Evolutionary conservation across 495 filamentous ascomycete genomes (phyloP).

Genomic region (Neurospora intermedia): DNA sequence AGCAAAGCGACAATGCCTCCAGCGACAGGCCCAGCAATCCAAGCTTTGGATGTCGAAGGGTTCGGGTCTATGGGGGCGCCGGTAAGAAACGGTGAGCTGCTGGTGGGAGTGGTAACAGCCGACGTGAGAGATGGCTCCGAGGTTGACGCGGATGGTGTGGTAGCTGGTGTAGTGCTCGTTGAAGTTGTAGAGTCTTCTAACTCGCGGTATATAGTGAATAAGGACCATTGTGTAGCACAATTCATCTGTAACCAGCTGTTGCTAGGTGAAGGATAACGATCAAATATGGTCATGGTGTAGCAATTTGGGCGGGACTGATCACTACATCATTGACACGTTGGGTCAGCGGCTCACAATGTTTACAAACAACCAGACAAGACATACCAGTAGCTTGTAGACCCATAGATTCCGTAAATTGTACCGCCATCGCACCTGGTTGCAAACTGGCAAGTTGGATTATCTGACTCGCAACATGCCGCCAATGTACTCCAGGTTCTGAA

Average conservation of each 20-base stretch:
- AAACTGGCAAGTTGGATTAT: neutral
- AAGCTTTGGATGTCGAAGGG: neutral
- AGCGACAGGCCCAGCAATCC: neutral
- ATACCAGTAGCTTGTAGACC: accelerated
- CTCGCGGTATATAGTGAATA: neutral
- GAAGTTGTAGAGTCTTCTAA: neutral
- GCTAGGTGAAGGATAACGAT: neutral
- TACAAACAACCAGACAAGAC: neutral
- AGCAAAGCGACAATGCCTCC: neutral
- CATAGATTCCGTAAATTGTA: neutral
- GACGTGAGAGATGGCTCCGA: neutral
- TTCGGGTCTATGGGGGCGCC: neutral
- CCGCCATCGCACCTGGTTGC: neutral
- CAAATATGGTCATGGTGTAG: neutral
- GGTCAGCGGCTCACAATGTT: no score
- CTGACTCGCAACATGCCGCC: accelerated
- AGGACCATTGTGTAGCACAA: neutral
- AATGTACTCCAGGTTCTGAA: neutral
- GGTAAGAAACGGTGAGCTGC: neutral
- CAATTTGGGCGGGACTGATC: neutral
- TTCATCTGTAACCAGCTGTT: accelerated
- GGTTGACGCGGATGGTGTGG: neutral
- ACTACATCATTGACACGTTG: no score
- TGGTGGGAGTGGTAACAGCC: neutral
- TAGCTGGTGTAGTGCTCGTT: neutral